Percentiles rank a stretch among this genome's conserved stretches.
Evolutionary conservation across 768 basidiomycete genomes (phyloP).

Genomic region (Boletus subcaerulescens): DNA sequence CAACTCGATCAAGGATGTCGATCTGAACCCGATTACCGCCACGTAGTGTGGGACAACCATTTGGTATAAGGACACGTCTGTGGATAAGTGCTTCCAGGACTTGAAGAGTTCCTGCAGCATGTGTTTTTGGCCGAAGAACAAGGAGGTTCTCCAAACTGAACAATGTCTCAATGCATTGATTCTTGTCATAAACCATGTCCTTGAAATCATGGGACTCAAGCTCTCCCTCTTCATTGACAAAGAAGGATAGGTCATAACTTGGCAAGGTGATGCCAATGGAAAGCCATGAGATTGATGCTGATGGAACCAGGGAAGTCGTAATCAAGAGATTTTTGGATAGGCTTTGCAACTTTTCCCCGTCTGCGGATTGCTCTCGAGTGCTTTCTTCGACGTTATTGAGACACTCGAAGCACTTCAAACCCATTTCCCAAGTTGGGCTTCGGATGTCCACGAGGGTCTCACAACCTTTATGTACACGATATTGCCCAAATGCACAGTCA

Average conservation of each 20-base stretch:
- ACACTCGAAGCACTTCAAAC: not conserved
- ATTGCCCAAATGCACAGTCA: not conserved
- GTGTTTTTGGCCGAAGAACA: too few relatives aligned
- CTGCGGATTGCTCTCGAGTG: rapidly evolving
- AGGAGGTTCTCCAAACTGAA: too few relatives aligned
- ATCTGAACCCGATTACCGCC: too few relatives aligned
- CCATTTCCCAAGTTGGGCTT: too few relatives aligned
- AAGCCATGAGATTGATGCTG: not conserved
- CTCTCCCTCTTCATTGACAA: too few relatives aligned
- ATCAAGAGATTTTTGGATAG: not conserved
- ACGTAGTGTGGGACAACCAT: too few relatives aligned
- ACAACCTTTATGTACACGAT: too few relatives aligned
- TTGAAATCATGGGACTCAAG: not conserved
- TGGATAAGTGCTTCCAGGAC: not conserved
- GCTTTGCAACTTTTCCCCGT: too few relatives aligned
- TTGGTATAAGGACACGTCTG: not conserved
- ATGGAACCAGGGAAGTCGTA: not conserved
- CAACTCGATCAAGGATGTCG: too few relatives aligned
- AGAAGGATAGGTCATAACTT: not conserved
- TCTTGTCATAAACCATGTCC: not conserved
- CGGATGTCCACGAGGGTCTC: constrained; percentile 5
- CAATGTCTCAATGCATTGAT: not conserved
- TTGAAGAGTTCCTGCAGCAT: too few relatives aligned
- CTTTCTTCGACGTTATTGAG: not conserved
- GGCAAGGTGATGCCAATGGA: too few relatives aligned